Base-by-base conservation (phyloP, 345 rosid species). In the Draba incana region DNA sequence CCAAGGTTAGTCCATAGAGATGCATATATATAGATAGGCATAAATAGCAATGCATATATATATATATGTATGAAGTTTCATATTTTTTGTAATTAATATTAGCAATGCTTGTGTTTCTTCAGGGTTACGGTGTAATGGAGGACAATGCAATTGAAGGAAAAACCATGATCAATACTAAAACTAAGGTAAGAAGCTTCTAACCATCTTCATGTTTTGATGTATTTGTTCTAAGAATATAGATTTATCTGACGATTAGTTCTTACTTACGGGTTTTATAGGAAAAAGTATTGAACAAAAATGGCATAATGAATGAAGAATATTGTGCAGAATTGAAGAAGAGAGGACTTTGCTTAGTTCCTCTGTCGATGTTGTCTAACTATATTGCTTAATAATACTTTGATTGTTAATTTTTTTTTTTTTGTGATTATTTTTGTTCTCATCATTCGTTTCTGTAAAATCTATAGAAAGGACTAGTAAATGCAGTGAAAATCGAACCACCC, bases 321-420 rank as follows among this genome's bases (percentile, higher is more conserved):
- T 57, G 46, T 55, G 70, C 80, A 20, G 85, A 81, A 74, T 69
- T 88, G 79, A 79, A 84, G 87, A 83, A 79, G 55, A 84, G 69
- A 71, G 89, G 89, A 37, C 86, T 84, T 35, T 81, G 91, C 79
- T 75, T 88, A 62, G 92, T 83, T 69, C 88, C 96, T 30, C 12
- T 86, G 73, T 79, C 89, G 3, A 69, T 72, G 85, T 72, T 66
- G 56, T 74, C 72, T 4, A 83, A 81, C 59, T 79, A 75, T 72
- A 72, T 77, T 52, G 85, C 72, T 71, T 83, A 74, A 86, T 70
- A 50, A 86, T 70, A 50, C n/a, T 64, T 56, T 9, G 53, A 16
- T 35, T 73, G 24, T 24, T 38, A 28, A 7, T 16, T 5, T 11
- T 14, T 59, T 12, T n/a, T 10, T 30, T 5, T 60, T 11, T 33